phyloP scores from a whole-genome alignment of 345 rosid species.

The Populus tremula region DNA sequence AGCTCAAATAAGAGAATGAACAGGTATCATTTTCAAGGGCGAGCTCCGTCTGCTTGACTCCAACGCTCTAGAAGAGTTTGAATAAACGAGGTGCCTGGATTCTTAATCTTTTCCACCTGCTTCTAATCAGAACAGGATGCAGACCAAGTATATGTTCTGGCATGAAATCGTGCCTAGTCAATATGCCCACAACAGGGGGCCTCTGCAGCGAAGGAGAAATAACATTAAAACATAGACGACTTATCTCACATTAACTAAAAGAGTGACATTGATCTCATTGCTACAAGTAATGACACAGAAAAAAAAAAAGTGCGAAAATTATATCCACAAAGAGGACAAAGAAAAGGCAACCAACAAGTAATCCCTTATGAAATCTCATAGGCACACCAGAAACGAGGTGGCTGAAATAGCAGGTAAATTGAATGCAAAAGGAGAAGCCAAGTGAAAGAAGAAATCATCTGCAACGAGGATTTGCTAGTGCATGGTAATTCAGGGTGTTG shows the following conservation, averaged over 20 bases:
- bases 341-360: neutral
- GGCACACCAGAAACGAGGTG: neutral
- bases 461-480: neutral
- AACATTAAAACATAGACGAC: neutral
- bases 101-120: conserved; percentile 79
- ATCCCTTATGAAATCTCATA: neutral
- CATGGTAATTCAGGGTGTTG: neutral
- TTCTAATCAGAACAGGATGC: conserved; percentile 51
- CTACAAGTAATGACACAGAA: neutral
- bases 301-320: neutral
- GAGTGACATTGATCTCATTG: neutral
- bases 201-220: conserved; percentile 45
- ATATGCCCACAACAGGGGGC: conserved; percentile 72
- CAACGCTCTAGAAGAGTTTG: conserved; percentile 13
- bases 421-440: neutral
- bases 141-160: conserved; percentile 69
- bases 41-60: neutral
- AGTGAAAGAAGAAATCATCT: neutral
- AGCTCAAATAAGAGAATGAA: conserved; percentile 10
- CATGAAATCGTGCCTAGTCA: conserved; percentile 96
- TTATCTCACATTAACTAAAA: neutral
- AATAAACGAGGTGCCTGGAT: conserved; percentile 38
- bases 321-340: neutral
- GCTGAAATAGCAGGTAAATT: neutral
- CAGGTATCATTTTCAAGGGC: conserved; percentile 8